These are phyloP conservation scores for Sporothrix globosa DNA, from an alignment of 2,329 filamentous ascomycete species.

Conservation along the genomic window DNA sequence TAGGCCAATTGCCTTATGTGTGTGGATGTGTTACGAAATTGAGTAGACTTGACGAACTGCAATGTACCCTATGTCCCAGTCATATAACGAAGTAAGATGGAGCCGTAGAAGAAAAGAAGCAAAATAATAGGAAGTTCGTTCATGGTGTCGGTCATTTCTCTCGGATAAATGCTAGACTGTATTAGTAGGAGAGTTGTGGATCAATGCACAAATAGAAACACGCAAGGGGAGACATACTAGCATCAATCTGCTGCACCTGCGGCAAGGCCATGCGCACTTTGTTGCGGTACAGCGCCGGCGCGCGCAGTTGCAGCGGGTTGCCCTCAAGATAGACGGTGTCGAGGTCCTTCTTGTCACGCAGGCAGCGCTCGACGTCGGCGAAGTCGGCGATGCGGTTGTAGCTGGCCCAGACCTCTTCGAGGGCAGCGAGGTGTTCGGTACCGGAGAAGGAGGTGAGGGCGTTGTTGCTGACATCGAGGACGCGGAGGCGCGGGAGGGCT, in stretches of 20 bases:
- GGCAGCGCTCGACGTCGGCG: constrained; percentile 73
- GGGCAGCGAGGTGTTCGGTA: constrained; percentile 65
- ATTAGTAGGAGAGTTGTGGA: background rate
- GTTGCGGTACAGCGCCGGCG: constrained; percentile 87
- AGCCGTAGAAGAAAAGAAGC: background rate
- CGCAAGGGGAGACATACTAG: constrained; percentile 68
- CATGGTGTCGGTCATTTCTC: background rate
- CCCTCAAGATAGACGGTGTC: constrained; percentile 96
- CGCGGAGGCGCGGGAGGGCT: constrained; percentile 59
- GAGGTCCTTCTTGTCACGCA: constrained; percentile 77
- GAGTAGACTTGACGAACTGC: background rate
- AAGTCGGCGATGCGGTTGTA: constrained; percentile 84
- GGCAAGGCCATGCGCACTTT: constrained; percentile 88
- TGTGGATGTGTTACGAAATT: background rate
- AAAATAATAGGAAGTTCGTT: background rate
- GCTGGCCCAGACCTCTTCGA: constrained; percentile 94
- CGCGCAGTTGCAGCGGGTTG: constrained; percentile 80
- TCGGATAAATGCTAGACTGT: constrained; percentile 14
- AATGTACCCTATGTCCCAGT: background rate
- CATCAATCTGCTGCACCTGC: constrained; percentile 91
- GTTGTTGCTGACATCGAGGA: constrained; percentile 91
- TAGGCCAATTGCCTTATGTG: too few relatives aligned
- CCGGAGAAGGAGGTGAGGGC: constrained; percentile 74
- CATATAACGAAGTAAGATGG: background rate
- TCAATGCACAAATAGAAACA: background rate